Base-by-base conservation (phyloP, 2,329 filamentous ascomycete species). In the Ilyonectria robusta region DNA sequence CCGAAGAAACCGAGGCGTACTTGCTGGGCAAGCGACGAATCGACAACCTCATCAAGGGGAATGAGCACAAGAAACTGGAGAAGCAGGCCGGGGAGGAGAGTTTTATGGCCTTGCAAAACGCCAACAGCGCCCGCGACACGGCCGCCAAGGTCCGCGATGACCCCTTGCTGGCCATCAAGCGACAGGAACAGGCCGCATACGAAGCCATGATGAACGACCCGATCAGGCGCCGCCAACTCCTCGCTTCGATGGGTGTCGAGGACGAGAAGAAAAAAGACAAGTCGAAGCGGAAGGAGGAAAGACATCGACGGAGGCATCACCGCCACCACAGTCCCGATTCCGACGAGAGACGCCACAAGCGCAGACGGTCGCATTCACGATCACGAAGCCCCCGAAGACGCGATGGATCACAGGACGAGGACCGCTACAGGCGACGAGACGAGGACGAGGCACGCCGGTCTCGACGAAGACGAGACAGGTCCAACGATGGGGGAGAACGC, bases 1-100 rank as follows among this genome's bases (percentile, higher is more conserved):
- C 88, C 5, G 95, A 98, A 80, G 96, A 98, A 82, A 94, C 94
- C 83, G 96, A 99, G 78, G 94, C 93, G 4, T 99, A 97, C 79
- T 83, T 99, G 1, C 86, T 99, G 15, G 96, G 96, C 59, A 98
- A 98, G 85, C 88, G 96, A 65, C 89, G 95, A 65, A 95, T 99
- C 78, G 95, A 98, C 83, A 91, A 91, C 13, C 79, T 90, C 37
- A 86, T 99, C 61, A 89, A 96, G 79, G 93, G 93, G 55, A 92
- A 92, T 44, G 94, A 97, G 54, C 89, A 89, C 72, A 92, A 96
- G 78, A 93, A 92, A 70, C 82, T 97, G 64, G 92, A 94, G 80
- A 97, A 97, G 80, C 86, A 90, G 37, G 88, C 91, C 6, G 86
- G 86, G 0, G 82, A 89, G 69, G 89, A 92, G 35, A 84, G 82